Evolutionary conservation across 1,284 basidiomycete species (phyloP), one percentile per base, ranked within the genome.

Genomic region (Pseudozyma hubeiensis): DNA sequence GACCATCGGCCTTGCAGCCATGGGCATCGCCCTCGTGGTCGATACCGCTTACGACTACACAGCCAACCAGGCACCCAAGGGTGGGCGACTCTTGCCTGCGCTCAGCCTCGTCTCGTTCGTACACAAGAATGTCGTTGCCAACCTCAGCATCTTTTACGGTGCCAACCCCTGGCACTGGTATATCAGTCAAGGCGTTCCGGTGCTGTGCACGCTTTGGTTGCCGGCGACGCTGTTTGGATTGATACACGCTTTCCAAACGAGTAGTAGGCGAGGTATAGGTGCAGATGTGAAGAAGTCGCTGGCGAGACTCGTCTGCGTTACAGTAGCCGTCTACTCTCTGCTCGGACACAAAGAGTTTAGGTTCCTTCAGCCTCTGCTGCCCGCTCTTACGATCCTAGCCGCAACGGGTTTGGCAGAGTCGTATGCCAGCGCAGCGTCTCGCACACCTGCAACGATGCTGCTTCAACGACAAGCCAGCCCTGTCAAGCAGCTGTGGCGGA

Each of bases 141-240:
- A 69, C 39, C 88, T 98, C 17, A 95, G 97, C 0, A 86, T 91
- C n/a, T 98, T 97, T 84, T 99, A 99, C 82, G 97, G 97, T n/a
- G 86, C 87, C 3, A 93, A 90, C 67, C 86, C 91, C 0, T 92
- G 90, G 89, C 91, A 96, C 80, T 99, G 93, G 84, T 98, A 99
- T 81, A 67, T 97, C 37, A 88, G 89, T 0, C 94, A 97, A 85
- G 94, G 89, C 0, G 79, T 98, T 1, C 95, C 96, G 2, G 75
- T 86, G 16, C 92, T 92, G 89, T 90, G 91, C 0, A 85, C 91
- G n/a, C 80, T 82, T 1, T 84, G 90, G 7, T 92, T 94, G 80
- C 97, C 96, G 1, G 80, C 91, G 11, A 88, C 91, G 7, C 90
- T 91, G 2, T 93, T 97, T 19, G 72, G 72, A 11, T 8, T 65